A percentile compares a stretch with the other conserved stretches of the same genome.
Evolutionary conservation across 176 grass and related monocot species (phyloP).

Genomic region (Ensete glaucum): DNA sequence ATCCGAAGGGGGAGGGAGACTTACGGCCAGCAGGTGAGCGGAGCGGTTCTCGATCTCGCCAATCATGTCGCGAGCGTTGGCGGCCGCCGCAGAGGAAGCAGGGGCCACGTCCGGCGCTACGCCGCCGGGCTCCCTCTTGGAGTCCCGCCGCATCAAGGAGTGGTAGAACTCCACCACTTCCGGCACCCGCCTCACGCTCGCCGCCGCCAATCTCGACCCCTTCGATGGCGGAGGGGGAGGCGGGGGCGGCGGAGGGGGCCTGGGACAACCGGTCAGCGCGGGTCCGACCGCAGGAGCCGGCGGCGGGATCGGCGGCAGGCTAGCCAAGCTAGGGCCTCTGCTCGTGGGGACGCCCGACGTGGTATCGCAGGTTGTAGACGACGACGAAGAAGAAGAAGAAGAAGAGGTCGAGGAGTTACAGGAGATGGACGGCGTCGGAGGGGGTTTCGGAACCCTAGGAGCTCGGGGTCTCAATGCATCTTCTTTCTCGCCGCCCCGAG

Average conservation of each 20-base stretch:
- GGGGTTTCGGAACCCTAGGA: conserved; percentile 22
- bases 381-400: conserved; percentile 26
- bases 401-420: conserved; percentile 32
- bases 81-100: conserved; percentile 20
- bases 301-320: conserved; percentile 76
- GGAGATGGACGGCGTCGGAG: conserved; percentile 26
- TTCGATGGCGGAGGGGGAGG: conserved; percentile 41
- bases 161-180: conserved; percentile 99
- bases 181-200: conserved; percentile 58
- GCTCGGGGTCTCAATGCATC: background rate
- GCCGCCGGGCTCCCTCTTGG: conserved; percentile 36
- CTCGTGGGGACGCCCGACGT: conserved; percentile 26
- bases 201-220: conserved; percentile 8
- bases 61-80: conserved; percentile 81
- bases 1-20: background rate
- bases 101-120: background rate
- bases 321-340: conserved; percentile 34
- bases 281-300: background rate
- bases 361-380: conserved; percentile 34
- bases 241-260: conserved; percentile 41
- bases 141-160: conserved; percentile 79
- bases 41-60: conserved; percentile 99
- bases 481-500: conserved; percentile 5
- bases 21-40: conserved; percentile 85
- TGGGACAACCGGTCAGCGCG: background rate